These are phyloP conservation scores for Steccherinum ochraceum DNA, from an alignment of 768 basidiomycete genomes.

Conservation along the genomic window DNA sequence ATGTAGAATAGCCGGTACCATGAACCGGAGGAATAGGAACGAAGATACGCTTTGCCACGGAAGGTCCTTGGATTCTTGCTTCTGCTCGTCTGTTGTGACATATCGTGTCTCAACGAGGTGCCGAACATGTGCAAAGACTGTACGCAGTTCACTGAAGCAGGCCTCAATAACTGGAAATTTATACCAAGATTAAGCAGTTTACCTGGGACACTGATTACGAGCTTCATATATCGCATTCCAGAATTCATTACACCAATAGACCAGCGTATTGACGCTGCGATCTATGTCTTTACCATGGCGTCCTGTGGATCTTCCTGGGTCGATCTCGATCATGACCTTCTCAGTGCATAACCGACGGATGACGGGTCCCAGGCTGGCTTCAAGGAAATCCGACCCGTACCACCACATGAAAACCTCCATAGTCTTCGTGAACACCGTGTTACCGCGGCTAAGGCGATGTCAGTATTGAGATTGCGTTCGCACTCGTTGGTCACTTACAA, in stretches of 20 bases:
- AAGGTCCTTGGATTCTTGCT: conserved; percentile 30
- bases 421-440: conserved; percentile 45
- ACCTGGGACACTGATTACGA: conserved; percentile 71
- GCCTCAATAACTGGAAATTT: conserved; percentile 7
- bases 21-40: conserved; percentile 84
- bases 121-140: conserved; percentile 63
- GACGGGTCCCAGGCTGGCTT: conserved; percentile 67
- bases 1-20: conserved; percentile 85
- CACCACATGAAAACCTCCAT: conserved; percentile 78
- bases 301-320: conserved; percentile 55
- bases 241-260: conserved; percentile 73
- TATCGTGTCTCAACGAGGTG: conserved; percentile 67
- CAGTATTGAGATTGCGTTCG: no score
- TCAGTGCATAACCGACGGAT: conserved; percentile 68
- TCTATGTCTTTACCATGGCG: conserved; percentile 58
- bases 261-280: conserved; percentile 60
- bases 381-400: conserved; percentile 76
- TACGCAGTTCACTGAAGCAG: conserved; percentile 58
- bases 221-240: conserved; percentile 79
- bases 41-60: conserved; percentile 84
- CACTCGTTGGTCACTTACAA: conserved; percentile 34
- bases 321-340: conserved; percentile 76
- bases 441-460: conserved; percentile 50
- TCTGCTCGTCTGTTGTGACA: conserved; percentile 37
- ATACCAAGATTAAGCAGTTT: conserved; percentile 10